phyloP scores from a whole-genome alignment of 1,139 yeast genomes.

The Williopsis jadinii region DNA sequence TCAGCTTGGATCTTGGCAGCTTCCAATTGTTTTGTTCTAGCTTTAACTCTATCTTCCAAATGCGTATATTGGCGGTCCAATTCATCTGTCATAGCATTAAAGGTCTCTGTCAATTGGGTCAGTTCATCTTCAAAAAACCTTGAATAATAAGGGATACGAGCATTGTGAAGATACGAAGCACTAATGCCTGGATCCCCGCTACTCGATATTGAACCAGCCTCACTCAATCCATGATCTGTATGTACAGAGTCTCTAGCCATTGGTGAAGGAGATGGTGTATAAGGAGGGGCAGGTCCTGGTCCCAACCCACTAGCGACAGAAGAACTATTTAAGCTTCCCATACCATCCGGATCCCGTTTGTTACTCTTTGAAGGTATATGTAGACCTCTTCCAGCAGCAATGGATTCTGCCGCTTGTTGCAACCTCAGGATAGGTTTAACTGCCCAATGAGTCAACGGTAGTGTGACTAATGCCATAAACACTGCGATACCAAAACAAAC shows the following conservation, averaged over 20 bases:
- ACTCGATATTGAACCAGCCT: conserved; percentile 7
- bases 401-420: conserved; percentile 75
- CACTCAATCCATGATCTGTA: conserved; percentile 2
- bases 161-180: conserved; percentile 34
- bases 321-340: not conserved
- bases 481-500: conserved; percentile 76
- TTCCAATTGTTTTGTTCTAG: conserved; percentile 82
- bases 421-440: conserved; percentile 77
- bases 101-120: conserved; percentile 80
- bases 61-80: conserved; percentile 76
- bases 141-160: conserved; percentile 47
- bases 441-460: conserved; percentile 80
- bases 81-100: conserved; percentile 87
- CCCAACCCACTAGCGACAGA: not conserved
- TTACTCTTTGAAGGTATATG: conserved; percentile 13
- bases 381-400: conserved; percentile 32
- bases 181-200: conserved; percentile 3
- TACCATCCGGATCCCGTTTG: conserved; percentile 5
- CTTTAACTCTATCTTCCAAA: conserved; percentile 83
- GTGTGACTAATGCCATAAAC: conserved; percentile 64
- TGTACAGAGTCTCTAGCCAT: not conserved
- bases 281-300: not conserved
- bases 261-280: not conserved
- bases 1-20: conserved; percentile 88
- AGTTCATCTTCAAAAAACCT: conserved; percentile 76